These are phyloP conservation scores for Xanthoconium separans DNA, from an alignment of 1,284 basidiomycete genomes.

Conservation along the genomic window DNA sequence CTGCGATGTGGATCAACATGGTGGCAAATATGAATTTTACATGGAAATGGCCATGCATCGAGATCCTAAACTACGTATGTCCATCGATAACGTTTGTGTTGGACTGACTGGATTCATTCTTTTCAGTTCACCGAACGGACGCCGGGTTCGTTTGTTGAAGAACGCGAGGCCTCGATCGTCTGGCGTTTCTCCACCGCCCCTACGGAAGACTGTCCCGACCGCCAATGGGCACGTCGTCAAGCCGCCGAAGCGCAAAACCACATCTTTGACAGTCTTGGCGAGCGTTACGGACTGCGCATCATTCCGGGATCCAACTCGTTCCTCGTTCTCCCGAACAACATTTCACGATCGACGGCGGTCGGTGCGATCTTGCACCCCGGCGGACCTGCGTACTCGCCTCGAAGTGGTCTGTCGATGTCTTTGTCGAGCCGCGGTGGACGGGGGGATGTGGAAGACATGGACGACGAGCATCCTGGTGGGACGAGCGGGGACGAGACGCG, in stretches of 20 bases:
- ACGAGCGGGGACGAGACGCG: slow-evolving; percentile 44
- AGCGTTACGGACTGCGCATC: slow-evolving; percentile 77
- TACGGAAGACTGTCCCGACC: slow-evolving; percentile 47
- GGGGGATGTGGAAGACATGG: background rate
- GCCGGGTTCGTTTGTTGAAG: slow-evolving; percentile 81
- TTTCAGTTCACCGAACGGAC: slow-evolving; percentile 83
- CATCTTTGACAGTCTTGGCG: slow-evolving; percentile 83
- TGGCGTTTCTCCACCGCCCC: slow-evolving; percentile 79
- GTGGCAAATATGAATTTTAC: slow-evolving; percentile 75
- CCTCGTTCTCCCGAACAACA: slow-evolving; percentile 82
- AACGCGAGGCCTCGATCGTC: slow-evolving; percentile 79
- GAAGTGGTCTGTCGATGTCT: slow-evolving; percentile 25
- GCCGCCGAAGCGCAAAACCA: slow-evolving; percentile 90
- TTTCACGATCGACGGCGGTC: slow-evolving; percentile 79
- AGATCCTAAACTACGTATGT: slow-evolving; percentile 80
- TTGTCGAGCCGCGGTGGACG: background rate
- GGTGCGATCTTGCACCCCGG: slow-evolving; percentile 71
- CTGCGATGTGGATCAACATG: slow-evolving; percentile 70
- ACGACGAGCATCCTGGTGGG: background rate
- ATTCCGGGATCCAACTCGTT: slow-evolving; percentile 77
- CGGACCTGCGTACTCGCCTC: slow-evolving; percentile 55
- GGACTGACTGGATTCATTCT: too few species aligned
- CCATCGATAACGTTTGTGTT: too few species aligned
- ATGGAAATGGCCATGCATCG: slow-evolving; percentile 77
- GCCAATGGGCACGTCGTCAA: slow-evolving; percentile 80